phyloP scores from a whole-genome alignment of 1,139 yeast genomes.

The Sugiyamaella novakii region DNA sequence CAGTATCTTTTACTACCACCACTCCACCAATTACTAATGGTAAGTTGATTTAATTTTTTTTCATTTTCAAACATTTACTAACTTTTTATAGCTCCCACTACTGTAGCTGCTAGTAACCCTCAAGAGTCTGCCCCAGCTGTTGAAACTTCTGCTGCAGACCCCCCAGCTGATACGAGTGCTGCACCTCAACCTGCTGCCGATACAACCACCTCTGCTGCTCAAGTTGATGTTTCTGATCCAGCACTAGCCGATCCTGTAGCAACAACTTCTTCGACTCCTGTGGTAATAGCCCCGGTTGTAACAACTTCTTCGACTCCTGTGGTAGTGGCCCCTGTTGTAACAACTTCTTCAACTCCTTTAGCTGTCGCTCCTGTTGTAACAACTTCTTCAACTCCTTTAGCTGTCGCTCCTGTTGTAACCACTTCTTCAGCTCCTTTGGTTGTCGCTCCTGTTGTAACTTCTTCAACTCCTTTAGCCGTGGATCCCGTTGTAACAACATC shows the following conservation, averaged over 20 bases:
- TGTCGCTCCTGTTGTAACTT: not conserved
- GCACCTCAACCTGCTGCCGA: not conserved
- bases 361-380: slow-evolving; percentile 10
- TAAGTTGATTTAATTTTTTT: slow-evolving; percentile 1
- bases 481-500: slow-evolving; percentile 9
- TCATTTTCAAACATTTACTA: not conserved
- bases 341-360: slow-evolving; percentile 11
- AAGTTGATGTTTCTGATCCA: slow-evolving; percentile 15
- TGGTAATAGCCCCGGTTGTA: not conserved
- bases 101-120: not conserved
- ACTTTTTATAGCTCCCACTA: not conserved
- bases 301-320: slow-evolving; percentile 1
- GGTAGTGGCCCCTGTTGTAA: not conserved
- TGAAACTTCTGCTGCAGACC: not conserved
- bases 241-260: slow-evolving; percentile 1
- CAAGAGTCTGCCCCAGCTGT: not conserved
- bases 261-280: not conserved
- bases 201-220: slow-evolving; percentile 2
- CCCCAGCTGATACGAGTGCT: not conserved
- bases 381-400: slow-evolving; percentile 6
- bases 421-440: slow-evolving; percentile 2
- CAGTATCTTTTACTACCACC: slow-evolving; percentile 28
- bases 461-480: slow-evolving; percentile 10
- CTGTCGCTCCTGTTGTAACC: not conserved
- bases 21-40: slow-evolving; percentile 15